These are phyloP conservation scores for Onygenales sp. DNA, from an alignment of 2,329 filamentous ascomycete species.

Conservation along the genomic window DNA sequence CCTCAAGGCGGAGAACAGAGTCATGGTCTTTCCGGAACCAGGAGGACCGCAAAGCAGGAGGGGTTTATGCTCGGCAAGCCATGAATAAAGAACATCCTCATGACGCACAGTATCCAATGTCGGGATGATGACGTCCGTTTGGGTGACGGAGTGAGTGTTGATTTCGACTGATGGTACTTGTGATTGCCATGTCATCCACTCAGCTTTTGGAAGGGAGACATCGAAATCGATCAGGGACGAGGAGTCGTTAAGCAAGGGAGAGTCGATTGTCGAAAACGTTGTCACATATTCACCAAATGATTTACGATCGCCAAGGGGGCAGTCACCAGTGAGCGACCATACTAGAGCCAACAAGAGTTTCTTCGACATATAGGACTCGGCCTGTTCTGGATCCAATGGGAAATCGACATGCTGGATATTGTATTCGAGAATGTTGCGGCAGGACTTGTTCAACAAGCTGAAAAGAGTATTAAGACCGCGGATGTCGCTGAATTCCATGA, in stretches of 20 bases:
- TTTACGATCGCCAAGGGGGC: conserved; percentile 78
- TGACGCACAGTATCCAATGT: conserved; percentile 95
- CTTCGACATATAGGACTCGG: conserved; percentile 84
- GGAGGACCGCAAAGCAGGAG: conserved; percentile 92
- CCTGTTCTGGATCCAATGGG: conserved; percentile 77
- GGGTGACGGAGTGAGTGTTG: conserved; percentile 95
- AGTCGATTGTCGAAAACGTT: conserved; percentile 73
- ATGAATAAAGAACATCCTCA: conserved; percentile 98
- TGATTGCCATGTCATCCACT: conserved; percentile 90
- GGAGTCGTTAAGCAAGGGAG: conserved; percentile 66
- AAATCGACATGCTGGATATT: conserved; percentile 93
- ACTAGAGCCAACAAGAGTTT: conserved; percentile 87
- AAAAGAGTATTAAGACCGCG: conserved; percentile 89
- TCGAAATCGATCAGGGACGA: conserved; percentile 94
- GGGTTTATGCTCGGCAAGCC: conserved; percentile 97
- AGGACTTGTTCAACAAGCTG: conserved; percentile 88
- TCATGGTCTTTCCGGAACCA: conserved; percentile 99
- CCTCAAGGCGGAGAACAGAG: conserved; percentile 89
- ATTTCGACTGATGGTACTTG: conserved; percentile 92
- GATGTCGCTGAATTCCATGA: conserved; percentile 95
- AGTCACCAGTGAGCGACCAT: conserved; percentile 95
- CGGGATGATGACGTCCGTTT: conserved; percentile 97
- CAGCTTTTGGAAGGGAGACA: conserved; percentile 72
- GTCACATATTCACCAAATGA: conserved; percentile 77
- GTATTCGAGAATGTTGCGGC: conserved; percentile 88